Conservation (phyloP, 108 stramenopile species). For the Skeletonema costatum region DNA sequence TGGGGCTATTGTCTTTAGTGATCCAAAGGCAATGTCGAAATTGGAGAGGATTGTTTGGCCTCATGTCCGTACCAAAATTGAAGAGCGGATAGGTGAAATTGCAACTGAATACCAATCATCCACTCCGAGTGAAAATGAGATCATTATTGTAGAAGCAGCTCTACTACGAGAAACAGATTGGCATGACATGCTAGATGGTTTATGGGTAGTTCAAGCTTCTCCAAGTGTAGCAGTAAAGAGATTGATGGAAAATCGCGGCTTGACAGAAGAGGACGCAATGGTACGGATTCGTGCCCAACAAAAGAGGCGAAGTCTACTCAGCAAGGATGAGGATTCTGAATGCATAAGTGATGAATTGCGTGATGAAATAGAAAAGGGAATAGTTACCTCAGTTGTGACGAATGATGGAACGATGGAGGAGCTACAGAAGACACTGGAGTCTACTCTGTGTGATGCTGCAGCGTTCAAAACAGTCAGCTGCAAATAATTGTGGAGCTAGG, state of each 20-base stretch:
- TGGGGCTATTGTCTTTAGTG: constrained; percentile 79
- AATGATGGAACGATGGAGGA: constrained; percentile 56
- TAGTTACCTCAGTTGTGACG: constrained; percentile 68
- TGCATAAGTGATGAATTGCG: constrained; percentile 25
- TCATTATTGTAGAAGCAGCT: constrained; percentile 79
- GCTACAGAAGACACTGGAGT: constrained; percentile 20
- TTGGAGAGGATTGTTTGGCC: constrained; percentile 87
- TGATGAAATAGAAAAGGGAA: constrained; percentile 52
- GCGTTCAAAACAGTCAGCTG: constrained; percentile 9
- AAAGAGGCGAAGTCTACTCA: constrained; percentile 64
- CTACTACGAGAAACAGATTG: constrained; percentile 80
- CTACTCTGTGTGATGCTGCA: constrained; percentile 40
- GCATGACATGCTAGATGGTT: constrained; percentile 76
- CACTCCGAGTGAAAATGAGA: constrained; percentile 15
- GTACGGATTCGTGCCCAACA: constrained; percentile 69
- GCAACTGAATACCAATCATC: constrained; percentile 10
- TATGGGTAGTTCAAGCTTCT: constrained; percentile 74
- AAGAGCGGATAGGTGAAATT: constrained; percentile 52
- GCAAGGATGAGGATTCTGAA: neutral
- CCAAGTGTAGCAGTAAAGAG: constrained; percentile 53
- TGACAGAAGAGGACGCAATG: constrained; percentile 64
- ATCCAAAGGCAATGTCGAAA: constrained; percentile 61
- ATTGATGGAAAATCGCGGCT: constrained; percentile 59
- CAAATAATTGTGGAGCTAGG: too few species aligned
- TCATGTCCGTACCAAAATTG: constrained; percentile 59